These are phyloP conservation scores for Jamesozyma hellenica DNA, from an alignment of 805 yeast genomes.

Conservation along the genomic window DNA sequence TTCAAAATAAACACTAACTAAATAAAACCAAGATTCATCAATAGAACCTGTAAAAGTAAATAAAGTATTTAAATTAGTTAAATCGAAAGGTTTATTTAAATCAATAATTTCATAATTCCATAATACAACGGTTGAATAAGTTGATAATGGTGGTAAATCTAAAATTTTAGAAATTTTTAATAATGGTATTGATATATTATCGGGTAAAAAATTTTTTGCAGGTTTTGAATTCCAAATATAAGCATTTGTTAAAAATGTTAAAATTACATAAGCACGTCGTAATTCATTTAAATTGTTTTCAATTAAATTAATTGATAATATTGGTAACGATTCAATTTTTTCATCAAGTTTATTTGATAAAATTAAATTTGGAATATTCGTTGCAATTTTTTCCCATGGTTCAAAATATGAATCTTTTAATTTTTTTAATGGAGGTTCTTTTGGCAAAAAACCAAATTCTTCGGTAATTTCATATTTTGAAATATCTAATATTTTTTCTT, in stretches of 20 bases:
- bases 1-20: slow-evolving; percentile 82
- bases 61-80: slow-evolving; percentile 66
- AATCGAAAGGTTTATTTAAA: slow-evolving; percentile 34
- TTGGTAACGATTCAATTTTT: slow-evolving; percentile 56
- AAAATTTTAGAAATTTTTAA: slow-evolving; percentile 45
- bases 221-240: slow-evolving; percentile 75
- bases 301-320: slow-evolving; percentile 36
- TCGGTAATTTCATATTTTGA: slow-evolving; percentile 53
- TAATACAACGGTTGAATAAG: slow-evolving; percentile 77
- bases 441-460: slow-evolving; percentile 71
- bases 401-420: slow-evolving; percentile 53
- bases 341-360: slow-evolving; percentile 51
- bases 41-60: slow-evolving; percentile 81
- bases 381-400: slow-evolving; percentile 70
- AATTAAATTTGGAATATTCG: slow-evolving; percentile 53
- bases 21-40: slow-evolving; percentile 90
- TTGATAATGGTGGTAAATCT: slow-evolving; percentile 75
- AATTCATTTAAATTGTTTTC: slow-evolving; percentile 38
- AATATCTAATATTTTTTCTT: background rate
- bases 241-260: slow-evolving; percentile 77
- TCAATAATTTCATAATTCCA: slow-evolving; percentile 75
- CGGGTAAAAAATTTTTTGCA: slow-evolving; percentile 57
- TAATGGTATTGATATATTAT: slow-evolving; percentile 61
- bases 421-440: slow-evolving; percentile 46
- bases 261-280: slow-evolving; percentile 71